phyloP scores from a whole-genome alignment of 2,329 filamentous ascomycete species.

The Lanzia echinophila region DNA sequence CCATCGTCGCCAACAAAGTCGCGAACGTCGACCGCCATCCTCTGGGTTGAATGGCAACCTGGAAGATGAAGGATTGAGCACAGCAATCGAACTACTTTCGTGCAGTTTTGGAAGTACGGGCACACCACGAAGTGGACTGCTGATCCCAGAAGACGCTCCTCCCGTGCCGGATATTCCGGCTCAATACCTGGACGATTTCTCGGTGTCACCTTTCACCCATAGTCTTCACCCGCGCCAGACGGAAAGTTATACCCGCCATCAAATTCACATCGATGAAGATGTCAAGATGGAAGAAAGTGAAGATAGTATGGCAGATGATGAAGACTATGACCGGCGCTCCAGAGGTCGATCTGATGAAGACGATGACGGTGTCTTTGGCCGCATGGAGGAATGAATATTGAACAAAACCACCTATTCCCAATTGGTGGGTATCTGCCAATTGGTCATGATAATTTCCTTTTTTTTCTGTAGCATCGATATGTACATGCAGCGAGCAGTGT shows the following conservation, averaged over 20 bases:
- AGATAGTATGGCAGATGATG: conserved; percentile 58
- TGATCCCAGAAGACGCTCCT: conserved; percentile 66
- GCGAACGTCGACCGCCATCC: conserved; percentile 69
- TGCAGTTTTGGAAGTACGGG: conserved; percentile 65
- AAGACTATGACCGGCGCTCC: conserved; percentile 52
- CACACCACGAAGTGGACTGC: conserved; percentile 62
- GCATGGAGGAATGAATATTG: conserved; percentile 74
- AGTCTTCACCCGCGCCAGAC: conserved; percentile 54
- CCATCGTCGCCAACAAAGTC: conserved; percentile 62
- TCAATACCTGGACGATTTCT: conserved; percentile 60
- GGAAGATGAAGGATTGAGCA: conserved; percentile 79
- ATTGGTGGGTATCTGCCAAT: neutral
- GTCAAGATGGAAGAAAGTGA: conserved; percentile 63
- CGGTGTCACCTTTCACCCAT: conserved; percentile 50
- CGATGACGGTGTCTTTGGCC: conserved; percentile 91
- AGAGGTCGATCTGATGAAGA: conserved; percentile 74
- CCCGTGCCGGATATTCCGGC: conserved; percentile 83
- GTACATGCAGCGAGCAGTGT: conserved; percentile 30
- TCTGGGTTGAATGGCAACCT: conserved; percentile 71
- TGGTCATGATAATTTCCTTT: conserved; percentile 11
- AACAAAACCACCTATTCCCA: neutral
- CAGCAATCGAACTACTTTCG: conserved; percentile 81
- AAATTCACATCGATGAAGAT: conserved; percentile 51
- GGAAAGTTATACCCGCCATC: conserved; percentile 53
- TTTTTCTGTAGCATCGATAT: conserved; percentile 23